Conservation (phyloP, 371 early-diverging fungal species). For the Mortierella sp. region DNA sequence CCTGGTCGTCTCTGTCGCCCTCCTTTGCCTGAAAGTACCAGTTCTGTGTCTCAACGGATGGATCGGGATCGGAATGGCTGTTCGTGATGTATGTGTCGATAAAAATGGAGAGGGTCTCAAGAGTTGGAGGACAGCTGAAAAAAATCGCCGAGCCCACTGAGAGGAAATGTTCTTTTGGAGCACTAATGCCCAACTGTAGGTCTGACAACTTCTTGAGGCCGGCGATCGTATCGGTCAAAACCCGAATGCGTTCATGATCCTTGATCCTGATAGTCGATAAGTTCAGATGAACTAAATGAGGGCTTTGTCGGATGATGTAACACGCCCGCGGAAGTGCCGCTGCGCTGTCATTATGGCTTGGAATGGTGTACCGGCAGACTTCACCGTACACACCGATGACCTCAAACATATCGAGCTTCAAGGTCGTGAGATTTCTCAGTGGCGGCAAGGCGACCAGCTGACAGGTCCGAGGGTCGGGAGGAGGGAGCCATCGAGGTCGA, state of each 20-base stretch:
- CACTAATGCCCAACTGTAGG: no score
- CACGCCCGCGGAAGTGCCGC: not conserved
- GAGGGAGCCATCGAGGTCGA: not conserved
- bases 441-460: not conserved
- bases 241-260: not conserved
- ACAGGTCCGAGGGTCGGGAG: not conserved
- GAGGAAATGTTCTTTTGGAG: no score
- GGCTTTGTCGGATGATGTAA: not conserved
- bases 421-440: not conserved
- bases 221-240: not conserved
- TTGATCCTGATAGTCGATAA: not conserved
- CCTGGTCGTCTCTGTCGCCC: no score
- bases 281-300: not conserved
- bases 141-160: no score
- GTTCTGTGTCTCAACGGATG: no score
- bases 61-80: no score
- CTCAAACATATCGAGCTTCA: not conserved
- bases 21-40: no score
- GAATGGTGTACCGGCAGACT: not conserved
- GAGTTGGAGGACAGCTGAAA: no score
- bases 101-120: no score
- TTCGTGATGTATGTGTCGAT: no score
- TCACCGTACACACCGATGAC: no score
- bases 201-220: not conserved
- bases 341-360: not conserved